These are phyloP conservation scores for Saturnispora mendoncae DNA, from an alignment of 805 yeast genomes.

Conservation along the genomic window DNA sequence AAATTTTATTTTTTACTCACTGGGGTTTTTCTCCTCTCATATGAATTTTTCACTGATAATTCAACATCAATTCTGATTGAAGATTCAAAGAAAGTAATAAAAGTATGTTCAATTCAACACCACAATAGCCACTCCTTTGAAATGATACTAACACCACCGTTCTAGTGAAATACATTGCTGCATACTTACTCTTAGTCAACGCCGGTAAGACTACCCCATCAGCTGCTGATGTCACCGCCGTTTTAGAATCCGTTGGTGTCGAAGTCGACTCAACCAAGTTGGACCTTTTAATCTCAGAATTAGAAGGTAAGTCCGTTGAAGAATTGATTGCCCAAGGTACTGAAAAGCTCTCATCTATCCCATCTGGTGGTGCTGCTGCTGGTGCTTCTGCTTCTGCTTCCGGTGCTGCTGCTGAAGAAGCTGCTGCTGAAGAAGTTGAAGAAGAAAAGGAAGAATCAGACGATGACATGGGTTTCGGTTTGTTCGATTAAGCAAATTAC, in stretches of 20 bases:
- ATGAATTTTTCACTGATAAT: neutral
- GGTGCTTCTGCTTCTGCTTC: constrained; percentile 47
- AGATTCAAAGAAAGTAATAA: neutral
- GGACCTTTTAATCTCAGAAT: constrained; percentile 59
- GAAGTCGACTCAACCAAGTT: constrained; percentile 76
- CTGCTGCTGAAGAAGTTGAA: constrained; percentile 47
- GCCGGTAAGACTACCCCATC: constrained; percentile 82
- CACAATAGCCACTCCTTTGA: too few relatives aligned
- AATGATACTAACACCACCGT: constrained; percentile 1
- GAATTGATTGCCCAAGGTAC: constrained; percentile 76
- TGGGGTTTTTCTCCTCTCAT: neutral
- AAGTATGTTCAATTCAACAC: too few relatives aligned
- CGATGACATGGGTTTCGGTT: constrained; percentile 77
- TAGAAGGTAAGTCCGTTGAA: constrained; percentile 67
- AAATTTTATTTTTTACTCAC: neutral
- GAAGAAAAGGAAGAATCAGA: constrained; percentile 42
- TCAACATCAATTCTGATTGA: too few relatives aligned
- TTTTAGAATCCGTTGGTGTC: constrained; percentile 67
- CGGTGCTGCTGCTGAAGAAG: constrained; percentile 48
- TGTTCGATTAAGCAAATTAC: constrained; percentile 73
- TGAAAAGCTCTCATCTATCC: constrained; percentile 72
- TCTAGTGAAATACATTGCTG: constrained; percentile 82
- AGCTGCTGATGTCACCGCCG: constrained; percentile 63
- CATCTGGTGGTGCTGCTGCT: constrained; percentile 76
- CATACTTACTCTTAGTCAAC: constrained; percentile 81